phyloP scores from a whole-genome alignment of 176 grass and related monocot species.

The Lolium rigidum region DNA sequence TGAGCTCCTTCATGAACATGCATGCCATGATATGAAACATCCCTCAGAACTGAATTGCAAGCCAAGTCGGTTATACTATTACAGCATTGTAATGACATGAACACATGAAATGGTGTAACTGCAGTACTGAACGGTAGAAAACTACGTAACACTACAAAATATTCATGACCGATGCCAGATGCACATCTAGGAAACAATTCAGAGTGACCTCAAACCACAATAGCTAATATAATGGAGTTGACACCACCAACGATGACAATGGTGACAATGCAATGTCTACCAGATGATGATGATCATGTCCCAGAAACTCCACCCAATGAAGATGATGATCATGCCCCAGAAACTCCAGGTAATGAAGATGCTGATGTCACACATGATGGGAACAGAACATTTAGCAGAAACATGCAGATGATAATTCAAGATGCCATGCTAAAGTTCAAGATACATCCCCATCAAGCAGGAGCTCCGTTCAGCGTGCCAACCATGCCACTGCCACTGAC shows the following conservation, averaged over 20 bases:
- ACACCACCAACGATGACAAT: slow-evolving; percentile 46
- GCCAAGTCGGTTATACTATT: slow-evolving; percentile 40
- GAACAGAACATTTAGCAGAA: slow-evolving; percentile 58
- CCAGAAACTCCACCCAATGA: slow-evolving; percentile 38
- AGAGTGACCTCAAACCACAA: slow-evolving; percentile 44
- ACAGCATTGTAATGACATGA: slow-evolving; percentile 57
- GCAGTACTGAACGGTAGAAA: slow-evolving; percentile 2
- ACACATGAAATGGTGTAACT: slow-evolving; percentile 41
- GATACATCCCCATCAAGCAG: slow-evolving; percentile 64
- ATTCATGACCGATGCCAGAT: slow-evolving; percentile 52
- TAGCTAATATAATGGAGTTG: slow-evolving; percentile 38
- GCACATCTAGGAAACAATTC: slow-evolving; percentile 56
- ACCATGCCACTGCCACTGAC: slow-evolving; percentile 50
- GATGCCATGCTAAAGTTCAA: slow-evolving; percentile 62
- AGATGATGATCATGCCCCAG: slow-evolving; percentile 63
- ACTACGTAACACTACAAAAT: slow-evolving; percentile 45
- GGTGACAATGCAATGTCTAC: slow-evolving; percentile 72
- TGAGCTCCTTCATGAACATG: slow-evolving; percentile 55
- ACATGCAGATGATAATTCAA: slow-evolving; percentile 67
- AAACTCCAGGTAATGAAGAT: slow-evolving; percentile 53
- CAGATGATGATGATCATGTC: slow-evolving; percentile 68
- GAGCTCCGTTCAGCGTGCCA: slow-evolving; percentile 53
- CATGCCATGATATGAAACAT: slow-evolving; percentile 75
- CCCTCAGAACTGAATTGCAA: background rate
- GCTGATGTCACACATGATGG: slow-evolving; percentile 58